phyloP scores from a whole-genome alignment of 345 rosid genomes.

The Eucalyptus decipiens region DNA sequence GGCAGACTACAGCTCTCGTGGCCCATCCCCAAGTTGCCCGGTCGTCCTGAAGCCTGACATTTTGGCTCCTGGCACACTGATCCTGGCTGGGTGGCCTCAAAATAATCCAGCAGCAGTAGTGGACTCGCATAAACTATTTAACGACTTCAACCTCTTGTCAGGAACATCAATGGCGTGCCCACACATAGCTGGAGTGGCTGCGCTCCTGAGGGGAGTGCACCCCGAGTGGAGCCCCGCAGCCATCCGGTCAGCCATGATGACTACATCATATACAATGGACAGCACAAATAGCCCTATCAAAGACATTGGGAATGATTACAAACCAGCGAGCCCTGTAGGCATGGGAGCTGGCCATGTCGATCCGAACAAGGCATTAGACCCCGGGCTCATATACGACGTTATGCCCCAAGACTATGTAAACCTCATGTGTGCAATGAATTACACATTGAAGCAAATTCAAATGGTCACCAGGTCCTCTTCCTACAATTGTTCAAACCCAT shows the following conservation, averaged over 20 bases:
- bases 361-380: slow-evolving; percentile 23
- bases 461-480: not conserved
- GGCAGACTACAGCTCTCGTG: slow-evolving; percentile 32
- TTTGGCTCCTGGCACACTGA: slow-evolving; percentile 32
- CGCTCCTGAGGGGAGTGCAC: slow-evolving; percentile 26
- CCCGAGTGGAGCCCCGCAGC: slow-evolving; percentile 46
- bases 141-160: slow-evolving; percentile 21
- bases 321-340: slow-evolving; percentile 24
- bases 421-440: slow-evolving; percentile 12
- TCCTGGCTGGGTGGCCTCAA: slow-evolving; percentile 39
- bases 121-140: not conserved
- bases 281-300: slow-evolving; percentile 16
- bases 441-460: slow-evolving; percentile 1
- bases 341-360: slow-evolving; percentile 33
- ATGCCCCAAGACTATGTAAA: slow-evolving; percentile 5
- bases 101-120: not conserved
- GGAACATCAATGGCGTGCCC: slow-evolving; percentile 59
- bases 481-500: slow-evolving; percentile 11
- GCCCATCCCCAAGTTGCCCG: slow-evolving; percentile 35
- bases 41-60: slow-evolving; percentile 41
- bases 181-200: slow-evolving; percentile 47
- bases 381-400: slow-evolving; percentile 17
- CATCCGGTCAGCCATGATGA: slow-evolving; percentile 29
- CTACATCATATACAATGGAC: slow-evolving; percentile 26
- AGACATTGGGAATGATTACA: slow-evolving; percentile 16